Base-by-base conservation (phyloP, 768 basidiomycete species). In the Calocybe gangraenosa region DNA sequence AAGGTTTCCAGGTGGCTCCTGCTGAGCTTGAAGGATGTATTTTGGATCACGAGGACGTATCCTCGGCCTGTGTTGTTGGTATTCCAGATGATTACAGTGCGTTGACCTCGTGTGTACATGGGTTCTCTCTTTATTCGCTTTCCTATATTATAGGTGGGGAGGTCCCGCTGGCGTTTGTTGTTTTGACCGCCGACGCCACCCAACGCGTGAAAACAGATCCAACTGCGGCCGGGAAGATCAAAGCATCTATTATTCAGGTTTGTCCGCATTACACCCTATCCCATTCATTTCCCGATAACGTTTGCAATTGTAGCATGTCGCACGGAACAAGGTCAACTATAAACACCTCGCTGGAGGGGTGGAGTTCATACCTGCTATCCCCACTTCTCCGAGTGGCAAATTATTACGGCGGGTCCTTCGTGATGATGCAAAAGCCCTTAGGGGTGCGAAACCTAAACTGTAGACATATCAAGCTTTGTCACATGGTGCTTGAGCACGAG, bases 1-100 rank as follows among this genome's bases (percentile, higher is more conserved):
- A 65, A 55, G 85, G 86, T 2, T 83, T 82, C 58, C 84, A 87
- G 57, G 84, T 87, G 1, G 82, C 85, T 1, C 85, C 84, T 2
- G 83, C 85, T 3, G 84, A 85, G 50, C 66, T 86, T 7, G 84
- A 86, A 54, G 84, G 76, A 15, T 81, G 81, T 47, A 55, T 84
- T n/a, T 58, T 84, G 19, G 72, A 67, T 35, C 79, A 85, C 51
- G 62, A 72, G 0, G 82, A 82, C 52, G 75, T 86, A 18, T 67
- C 69, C 3, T 76, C 82, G 34, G 69, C 69, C 1, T 84, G 84
- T 50, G 83, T 87, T 1, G 76, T 87, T 14, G 77, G 81, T 0
- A 55, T 82, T 23, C 77, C 76, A 7, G 80, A 88, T 54, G 84
- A 85, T 7, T 87, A 77, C 48, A 80, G 77, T 71, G 18, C 34